phyloP scores from a whole-genome alignment of 495 filamentous ascomycete genomes.

The Xylaria venustula region DNA sequence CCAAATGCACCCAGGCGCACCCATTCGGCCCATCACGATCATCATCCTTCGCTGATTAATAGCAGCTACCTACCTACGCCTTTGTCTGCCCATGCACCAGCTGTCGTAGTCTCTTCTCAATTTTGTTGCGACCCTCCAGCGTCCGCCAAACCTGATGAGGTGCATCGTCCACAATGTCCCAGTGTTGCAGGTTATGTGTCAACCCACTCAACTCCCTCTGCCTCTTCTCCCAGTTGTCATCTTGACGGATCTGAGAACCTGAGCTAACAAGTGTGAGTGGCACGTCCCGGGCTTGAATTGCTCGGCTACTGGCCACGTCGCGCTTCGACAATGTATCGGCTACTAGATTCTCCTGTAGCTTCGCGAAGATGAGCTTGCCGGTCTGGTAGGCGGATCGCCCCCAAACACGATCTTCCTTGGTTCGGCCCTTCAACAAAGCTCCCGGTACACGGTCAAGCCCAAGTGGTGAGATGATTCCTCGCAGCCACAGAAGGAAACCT shows the following conservation, averaged over 20 bases:
- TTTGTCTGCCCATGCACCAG: constrained; percentile 47
- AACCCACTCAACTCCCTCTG: constrained; percentile 81
- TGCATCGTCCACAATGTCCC: constrained; percentile 83
- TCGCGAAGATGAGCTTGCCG: constrained; percentile 80
- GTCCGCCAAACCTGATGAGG: constrained; percentile 86
- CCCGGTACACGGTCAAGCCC: constrained; percentile 77
- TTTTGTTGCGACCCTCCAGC: constrained; percentile 60
- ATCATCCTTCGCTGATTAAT: too few relatives aligned
- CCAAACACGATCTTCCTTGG: constrained; percentile 78
- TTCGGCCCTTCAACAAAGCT: constrained; percentile 75
- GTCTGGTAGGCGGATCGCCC: constrained; percentile 74
- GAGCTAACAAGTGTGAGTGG: constrained; percentile 82
- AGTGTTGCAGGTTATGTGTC: constrained; percentile 71
- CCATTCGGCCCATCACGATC: too few relatives aligned
- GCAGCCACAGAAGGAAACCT: constrained; percentile 82
- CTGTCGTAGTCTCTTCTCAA: constrained; percentile 67
- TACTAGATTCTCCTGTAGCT: constrained; percentile 89
- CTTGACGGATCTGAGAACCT: constrained; percentile 53
- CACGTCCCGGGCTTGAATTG: constrained; percentile 71
- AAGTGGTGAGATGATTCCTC: constrained; percentile 79
- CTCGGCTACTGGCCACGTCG: constrained; percentile 71
- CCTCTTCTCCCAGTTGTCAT: constrained; percentile 69
- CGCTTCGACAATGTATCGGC: constrained; percentile 77
- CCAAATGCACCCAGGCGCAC: too few relatives aligned
- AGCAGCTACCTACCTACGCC: too few relatives aligned